These are phyloP conservation scores for Catenaria anguillulae DNA, from an alignment of 371 early-diverging fungal genomes.

Conservation along the genomic window DNA sequence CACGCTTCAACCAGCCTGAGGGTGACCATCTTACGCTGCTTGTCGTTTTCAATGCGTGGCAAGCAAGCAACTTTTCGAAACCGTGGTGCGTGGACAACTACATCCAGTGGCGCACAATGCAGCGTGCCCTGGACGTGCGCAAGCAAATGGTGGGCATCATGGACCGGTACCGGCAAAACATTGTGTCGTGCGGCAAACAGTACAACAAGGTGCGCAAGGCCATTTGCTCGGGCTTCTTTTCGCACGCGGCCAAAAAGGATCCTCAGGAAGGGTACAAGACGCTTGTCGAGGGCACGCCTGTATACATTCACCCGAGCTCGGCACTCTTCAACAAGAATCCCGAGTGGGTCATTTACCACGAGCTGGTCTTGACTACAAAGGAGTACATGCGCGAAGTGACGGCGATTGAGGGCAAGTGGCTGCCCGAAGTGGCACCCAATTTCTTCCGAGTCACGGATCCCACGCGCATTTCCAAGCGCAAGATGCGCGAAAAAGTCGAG, in stretches of 20 bases:
- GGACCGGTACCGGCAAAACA: constrained; percentile 72
- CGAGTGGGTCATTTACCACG: constrained; percentile 96
- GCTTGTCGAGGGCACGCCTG: constrained; percentile 88
- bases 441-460: constrained; percentile 89
- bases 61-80: constrained; percentile 68
- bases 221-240: constrained; percentile 83
- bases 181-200: constrained; percentile 83
- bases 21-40: constrained; percentile 94
- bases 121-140: constrained; percentile 80
- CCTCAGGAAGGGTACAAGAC: constrained; percentile 96
- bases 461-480: constrained; percentile 78
- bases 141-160: constrained; percentile 92
- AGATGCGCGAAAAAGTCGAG: constrained; percentile 78
- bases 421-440: constrained; percentile 90
- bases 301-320: constrained; percentile 88
- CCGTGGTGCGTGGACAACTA: constrained; percentile 96
- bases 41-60: constrained; percentile 90
- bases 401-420: constrained; percentile 93
- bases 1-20: constrained; percentile 93
- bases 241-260: constrained; percentile 92
- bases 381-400: constrained; percentile 97
- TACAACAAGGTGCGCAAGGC: constrained; percentile 78
- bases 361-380: constrained; percentile 88
- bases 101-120: constrained; percentile 76
- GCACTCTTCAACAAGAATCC: constrained; percentile 90